Percentiles rank a stretch among this genome's conserved stretches.
These are phyloP conservation scores for Exophiala xenobiotica DNA, from an alignment of 2,329 filamentous ascomycete genomes.

Conservation along the genomic window DNA sequence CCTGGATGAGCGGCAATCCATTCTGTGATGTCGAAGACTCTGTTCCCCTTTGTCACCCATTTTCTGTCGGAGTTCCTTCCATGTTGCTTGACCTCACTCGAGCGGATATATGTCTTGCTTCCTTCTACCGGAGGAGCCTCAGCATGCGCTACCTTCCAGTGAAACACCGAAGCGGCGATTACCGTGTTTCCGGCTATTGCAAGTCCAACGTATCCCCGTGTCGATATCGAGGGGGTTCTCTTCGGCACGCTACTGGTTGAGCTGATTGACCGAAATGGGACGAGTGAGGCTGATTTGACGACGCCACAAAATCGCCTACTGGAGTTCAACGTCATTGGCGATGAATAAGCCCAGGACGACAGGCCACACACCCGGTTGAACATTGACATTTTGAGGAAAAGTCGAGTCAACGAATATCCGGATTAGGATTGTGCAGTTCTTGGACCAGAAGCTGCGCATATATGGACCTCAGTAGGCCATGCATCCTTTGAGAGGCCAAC, in stretches of 20 bases:
- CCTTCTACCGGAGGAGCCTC: conserved; percentile 14
- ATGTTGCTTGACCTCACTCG: conserved; percentile 34
- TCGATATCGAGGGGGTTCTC: not conserved
- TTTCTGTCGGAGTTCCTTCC: conserved; percentile 49
- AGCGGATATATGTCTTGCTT: conserved; percentile 24
- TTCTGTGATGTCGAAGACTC: conserved; percentile 70
- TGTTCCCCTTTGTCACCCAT: conserved; percentile 64
- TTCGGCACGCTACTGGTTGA: conserved; percentile 3
- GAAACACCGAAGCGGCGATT: conserved; percentile 3
- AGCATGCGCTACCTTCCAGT: conserved; percentile 14
- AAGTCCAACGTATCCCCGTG: not conserved
- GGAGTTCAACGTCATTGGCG: conserved; percentile 1
- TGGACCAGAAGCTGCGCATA: too few species aligned
- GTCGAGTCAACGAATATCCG: too few species aligned
- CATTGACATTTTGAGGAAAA: not conserved
- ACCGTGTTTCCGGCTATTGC: conserved; percentile 1
- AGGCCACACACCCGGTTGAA: not conserved
- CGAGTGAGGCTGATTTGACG: not conserved
- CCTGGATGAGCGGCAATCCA: conserved; percentile 67
- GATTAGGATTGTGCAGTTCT: too few species aligned
- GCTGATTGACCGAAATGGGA: conserved; percentile 7
- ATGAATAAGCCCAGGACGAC: not conserved
- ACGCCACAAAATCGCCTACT: not conserved
- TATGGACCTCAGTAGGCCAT: too few species aligned
- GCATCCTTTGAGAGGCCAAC: too few species aligned